phyloP scores from a whole-genome alignment of 306 rosid genomes.

The Quercus dentata region DNA sequence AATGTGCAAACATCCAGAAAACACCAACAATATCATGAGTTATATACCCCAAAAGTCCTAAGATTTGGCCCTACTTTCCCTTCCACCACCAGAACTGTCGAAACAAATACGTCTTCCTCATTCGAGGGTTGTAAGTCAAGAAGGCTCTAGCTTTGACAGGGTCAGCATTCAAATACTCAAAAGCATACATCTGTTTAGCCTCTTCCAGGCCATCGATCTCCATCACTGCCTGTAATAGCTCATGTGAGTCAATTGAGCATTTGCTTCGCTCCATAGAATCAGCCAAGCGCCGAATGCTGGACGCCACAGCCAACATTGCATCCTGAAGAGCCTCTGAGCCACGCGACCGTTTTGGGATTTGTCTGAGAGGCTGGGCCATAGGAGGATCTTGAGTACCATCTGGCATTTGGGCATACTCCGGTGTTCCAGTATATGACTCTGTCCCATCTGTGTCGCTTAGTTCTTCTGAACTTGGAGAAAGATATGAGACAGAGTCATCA shows the following conservation, averaged over 20 bases:
- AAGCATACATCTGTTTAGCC: constrained; percentile 75
- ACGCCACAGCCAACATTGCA: constrained; percentile 63
- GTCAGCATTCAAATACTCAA: constrained; percentile 72
- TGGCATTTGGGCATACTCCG: constrained; percentile 57
- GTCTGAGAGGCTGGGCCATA: constrained; percentile 39
- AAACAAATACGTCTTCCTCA: constrained; percentile 68
- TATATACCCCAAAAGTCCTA: constrained; percentile 32
- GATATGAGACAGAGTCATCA: constrained; percentile 62
- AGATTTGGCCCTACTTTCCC: constrained; percentile 19
- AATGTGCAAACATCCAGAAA: constrained; percentile 14
- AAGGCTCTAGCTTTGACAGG: constrained; percentile 78
- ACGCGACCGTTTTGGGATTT: constrained; percentile 55
- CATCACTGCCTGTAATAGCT: constrained; percentile 73
- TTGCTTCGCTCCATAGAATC: constrained; percentile 63
- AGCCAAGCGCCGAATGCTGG: constrained; percentile 65
- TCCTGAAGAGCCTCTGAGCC: constrained; percentile 64
- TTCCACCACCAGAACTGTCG: constrained; percentile 82
- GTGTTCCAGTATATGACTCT: constrained; percentile 56
- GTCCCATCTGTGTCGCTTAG: constrained; percentile 64
- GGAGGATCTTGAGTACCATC: constrained; percentile 60
- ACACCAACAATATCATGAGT: constrained; percentile 17
- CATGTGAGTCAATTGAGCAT: constrained; percentile 49
- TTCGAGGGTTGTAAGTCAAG: constrained; percentile 58
- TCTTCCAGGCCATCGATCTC: constrained; percentile 82
- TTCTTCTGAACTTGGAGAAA: constrained; percentile 62